phyloP scores from a whole-genome alignment of 805 yeast species.

The Pichia exigua region DNA sequence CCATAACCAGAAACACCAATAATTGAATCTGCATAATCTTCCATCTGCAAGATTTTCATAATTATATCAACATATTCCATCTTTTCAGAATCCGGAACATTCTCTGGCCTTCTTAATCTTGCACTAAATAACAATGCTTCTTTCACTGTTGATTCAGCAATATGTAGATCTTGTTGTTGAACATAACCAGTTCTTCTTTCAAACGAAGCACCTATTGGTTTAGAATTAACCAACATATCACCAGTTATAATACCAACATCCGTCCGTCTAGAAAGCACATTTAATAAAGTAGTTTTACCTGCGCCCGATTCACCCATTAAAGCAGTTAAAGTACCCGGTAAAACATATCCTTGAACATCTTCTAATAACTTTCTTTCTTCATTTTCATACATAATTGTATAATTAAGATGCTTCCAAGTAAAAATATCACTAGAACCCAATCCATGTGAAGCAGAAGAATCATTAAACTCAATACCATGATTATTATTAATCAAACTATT shows the following conservation, averaged over 20 bases:
- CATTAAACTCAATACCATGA: slow-evolving; percentile 26
- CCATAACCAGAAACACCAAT: slow-evolving; percentile 41
- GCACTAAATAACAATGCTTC: slow-evolving; percentile 45
- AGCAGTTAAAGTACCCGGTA: slow-evolving; percentile 52
- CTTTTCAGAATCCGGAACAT: slow-evolving; percentile 35
- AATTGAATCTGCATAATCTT: slow-evolving; percentile 43
- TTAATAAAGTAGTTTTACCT: slow-evolving; percentile 52
- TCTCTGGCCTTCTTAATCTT: slow-evolving; percentile 36
- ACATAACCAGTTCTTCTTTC: slow-evolving; percentile 50
- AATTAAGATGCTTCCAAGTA: slow-evolving; percentile 57
- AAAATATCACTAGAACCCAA: slow-evolving; percentile 41
- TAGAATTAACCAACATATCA: slow-evolving; percentile 48
- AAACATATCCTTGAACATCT: slow-evolving; percentile 36
- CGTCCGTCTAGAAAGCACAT: slow-evolving; percentile 43
- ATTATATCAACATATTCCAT: slow-evolving; percentile 36
- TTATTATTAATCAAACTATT: slow-evolving; percentile 7
- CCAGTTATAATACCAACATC: slow-evolving; percentile 49
- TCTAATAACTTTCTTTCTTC: slow-evolving; percentile 34
- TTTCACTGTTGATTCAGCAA: slow-evolving; percentile 42
- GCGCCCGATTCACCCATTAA: slow-evolving; percentile 63
- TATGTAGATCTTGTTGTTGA: slow-evolving; percentile 48
- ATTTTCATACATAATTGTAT: slow-evolving; percentile 44
- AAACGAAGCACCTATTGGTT: slow-evolving; percentile 40
- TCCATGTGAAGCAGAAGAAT: slow-evolving; percentile 10
- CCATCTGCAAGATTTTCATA: slow-evolving; percentile 34